phyloP scores from a whole-genome alignment of 2,329 filamentous ascomycete species.

The Talaromyces atroroseus region DNA sequence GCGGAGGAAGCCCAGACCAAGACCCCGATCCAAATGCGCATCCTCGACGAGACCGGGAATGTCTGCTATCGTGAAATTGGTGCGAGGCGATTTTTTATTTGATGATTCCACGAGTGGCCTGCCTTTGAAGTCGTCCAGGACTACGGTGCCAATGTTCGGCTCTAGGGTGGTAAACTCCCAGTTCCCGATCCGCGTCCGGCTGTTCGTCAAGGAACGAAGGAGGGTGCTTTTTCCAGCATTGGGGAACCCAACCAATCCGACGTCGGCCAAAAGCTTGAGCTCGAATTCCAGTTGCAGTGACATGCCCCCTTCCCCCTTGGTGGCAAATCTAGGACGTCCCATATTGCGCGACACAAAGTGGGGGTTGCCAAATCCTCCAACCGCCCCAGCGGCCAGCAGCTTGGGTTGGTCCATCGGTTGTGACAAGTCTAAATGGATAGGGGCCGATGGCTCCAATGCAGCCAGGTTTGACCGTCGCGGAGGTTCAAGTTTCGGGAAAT shows the following conservation, averaged over 20 bases:
- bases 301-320: slow-evolving; percentile 74
- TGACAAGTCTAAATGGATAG: slow-evolving; percentile 67
- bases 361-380: slow-evolving; percentile 88
- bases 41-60: slow-evolving; percentile 91
- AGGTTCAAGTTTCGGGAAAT: slow-evolving; percentile 54
- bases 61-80: slow-evolving; percentile 87
- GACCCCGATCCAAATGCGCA: slow-evolving; percentile 83
- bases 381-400: slow-evolving; percentile 77
- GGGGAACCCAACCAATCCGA: slow-evolving; percentile 87
- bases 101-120: slow-evolving; percentile 53
- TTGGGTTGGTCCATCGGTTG: slow-evolving; percentile 76
- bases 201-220: slow-evolving; percentile 79
- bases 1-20: slow-evolving; percentile 85
- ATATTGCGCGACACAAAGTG: slow-evolving; percentile 78
- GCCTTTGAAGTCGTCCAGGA: slow-evolving; percentile 80
- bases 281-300: slow-evolving; percentile 79
- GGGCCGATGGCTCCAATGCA: slow-evolving; percentile 64
- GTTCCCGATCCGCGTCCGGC: slow-evolving; percentile 78
- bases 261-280: slow-evolving; percentile 89
- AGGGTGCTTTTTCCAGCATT: slow-evolving; percentile 96
- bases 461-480: slow-evolving; percentile 54
- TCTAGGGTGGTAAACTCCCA: slow-evolving; percentile 97
- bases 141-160: slow-evolving; percentile 92
- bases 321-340: slow-evolving; percentile 78
- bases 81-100: slow-evolving; percentile 54